A percentile compares a stretch with the other conserved stretches of the same genome.
Conservation (phyloP, 1,284 basidiomycete genomes). For the Fistulinella cinereoalba region DNA sequence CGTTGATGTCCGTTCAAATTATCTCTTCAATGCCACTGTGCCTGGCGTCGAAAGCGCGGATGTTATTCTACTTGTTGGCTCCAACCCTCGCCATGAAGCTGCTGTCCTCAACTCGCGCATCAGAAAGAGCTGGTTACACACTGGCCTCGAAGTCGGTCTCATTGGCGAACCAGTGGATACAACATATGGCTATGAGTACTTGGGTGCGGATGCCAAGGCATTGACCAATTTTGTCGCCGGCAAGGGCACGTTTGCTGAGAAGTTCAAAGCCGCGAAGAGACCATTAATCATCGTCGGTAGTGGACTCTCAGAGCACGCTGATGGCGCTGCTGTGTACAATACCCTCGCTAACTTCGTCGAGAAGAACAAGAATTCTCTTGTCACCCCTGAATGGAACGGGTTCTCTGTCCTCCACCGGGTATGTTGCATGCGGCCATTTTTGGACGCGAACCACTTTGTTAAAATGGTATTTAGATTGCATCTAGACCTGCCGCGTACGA, state of each 20-base stretch:
- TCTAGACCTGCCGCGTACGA: constrained; percentile 97
- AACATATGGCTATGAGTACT: constrained; percentile 90
- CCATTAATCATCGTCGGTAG: constrained; percentile 95
- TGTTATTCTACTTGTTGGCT: constrained; percentile 91
- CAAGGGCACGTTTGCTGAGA: constrained; percentile 77
- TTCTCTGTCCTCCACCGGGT: constrained; percentile 93
- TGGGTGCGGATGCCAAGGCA: constrained; percentile 80
- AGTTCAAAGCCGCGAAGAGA: constrained; percentile 89
- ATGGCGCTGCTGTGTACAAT: constrained; percentile 80
- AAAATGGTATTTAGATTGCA: constrained; percentile 65
- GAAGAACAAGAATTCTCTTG: constrained; percentile 69
- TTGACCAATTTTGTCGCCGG: constrained; percentile 79
- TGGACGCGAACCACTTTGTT: no score
- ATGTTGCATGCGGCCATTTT: no score
- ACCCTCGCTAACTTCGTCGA: constrained; percentile 81
- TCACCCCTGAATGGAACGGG: constrained; percentile 94
- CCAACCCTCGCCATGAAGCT: constrained; percentile 97
- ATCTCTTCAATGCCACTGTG: constrained; percentile 96
- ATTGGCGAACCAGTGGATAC: constrained; percentile 92
- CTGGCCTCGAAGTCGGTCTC: constrained; percentile 81
- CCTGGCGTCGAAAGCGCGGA: constrained; percentile 92
- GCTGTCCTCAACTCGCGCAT: constrained; percentile 97
- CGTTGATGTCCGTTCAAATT: constrained; percentile 93
- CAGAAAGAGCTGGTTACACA: constrained; percentile 91
- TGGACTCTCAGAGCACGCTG: constrained; percentile 82